Evolutionary conservation across 2,329 filamentous ascomycete genomes (phyloP).

Genomic region (Paraphaeosphaeria sporulosa): DNA sequence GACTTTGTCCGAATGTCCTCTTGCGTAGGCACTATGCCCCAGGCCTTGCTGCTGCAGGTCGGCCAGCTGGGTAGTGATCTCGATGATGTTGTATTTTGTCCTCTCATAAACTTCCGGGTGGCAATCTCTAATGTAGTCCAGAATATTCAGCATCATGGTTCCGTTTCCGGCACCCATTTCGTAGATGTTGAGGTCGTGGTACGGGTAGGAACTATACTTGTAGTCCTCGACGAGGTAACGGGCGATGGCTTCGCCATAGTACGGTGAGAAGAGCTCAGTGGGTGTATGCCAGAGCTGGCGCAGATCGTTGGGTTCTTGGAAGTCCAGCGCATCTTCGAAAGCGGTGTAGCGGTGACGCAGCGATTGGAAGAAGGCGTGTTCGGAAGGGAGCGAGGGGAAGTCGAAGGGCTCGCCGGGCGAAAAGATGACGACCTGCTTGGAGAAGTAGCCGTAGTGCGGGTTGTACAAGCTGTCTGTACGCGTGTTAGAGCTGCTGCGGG

Average conservation of each 20-base stretch:
- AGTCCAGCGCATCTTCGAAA: conserved; percentile 89
- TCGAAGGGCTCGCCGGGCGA: conserved; percentile 89
- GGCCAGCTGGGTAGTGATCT: conserved; percentile 87
- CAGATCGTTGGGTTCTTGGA: conserved; percentile 72
- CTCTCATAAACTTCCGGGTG: conserved; percentile 93
- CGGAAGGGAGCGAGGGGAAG: conserved; percentile 82
- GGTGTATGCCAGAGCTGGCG: conserved; percentile 98
- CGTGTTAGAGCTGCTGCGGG: conserved; percentile 17
- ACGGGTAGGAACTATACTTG: conserved; percentile 90
- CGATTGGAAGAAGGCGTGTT: conserved; percentile 80
- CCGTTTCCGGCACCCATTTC: conserved; percentile 98
- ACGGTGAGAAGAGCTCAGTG: conserved; percentile 94
- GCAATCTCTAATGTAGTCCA: conserved; percentile 91
- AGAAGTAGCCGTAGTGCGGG: conserved; percentile 93
- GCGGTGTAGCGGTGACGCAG: conserved; percentile 82
- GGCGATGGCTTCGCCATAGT: conserved; percentile 97
- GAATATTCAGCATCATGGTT: conserved; percentile 96
- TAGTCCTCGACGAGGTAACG: conserved; percentile 96
- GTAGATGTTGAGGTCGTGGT: conserved; percentile 97
- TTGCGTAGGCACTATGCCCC: conserved; percentile 68
- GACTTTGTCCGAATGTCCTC: conserved; percentile 83
- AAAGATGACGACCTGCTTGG: conserved; percentile 96
- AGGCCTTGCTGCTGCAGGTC: conserved; percentile 77
- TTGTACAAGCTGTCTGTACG: conserved; percentile 87
- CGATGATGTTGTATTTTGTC: conserved; percentile 93